phyloP scores from a whole-genome alignment of 352 stramenopile species.

The Pythium phragmitis region DNA sequence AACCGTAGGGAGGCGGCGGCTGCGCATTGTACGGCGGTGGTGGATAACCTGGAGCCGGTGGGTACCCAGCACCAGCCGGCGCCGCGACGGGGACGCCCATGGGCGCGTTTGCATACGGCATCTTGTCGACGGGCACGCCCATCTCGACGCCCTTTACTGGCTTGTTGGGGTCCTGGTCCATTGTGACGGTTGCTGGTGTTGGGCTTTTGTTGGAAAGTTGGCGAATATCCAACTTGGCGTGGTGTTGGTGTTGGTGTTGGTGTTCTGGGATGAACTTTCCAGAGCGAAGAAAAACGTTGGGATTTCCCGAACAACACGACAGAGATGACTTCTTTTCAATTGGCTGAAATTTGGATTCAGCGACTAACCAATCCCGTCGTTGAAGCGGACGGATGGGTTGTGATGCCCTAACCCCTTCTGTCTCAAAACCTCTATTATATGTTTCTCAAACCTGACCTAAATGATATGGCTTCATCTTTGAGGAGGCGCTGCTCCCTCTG shows the following conservation, averaged over 20 bases:
- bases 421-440: slow-evolving; percentile 20
- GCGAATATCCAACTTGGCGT: slow-evolving; percentile 1
- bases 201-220: background rate
- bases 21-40: slow-evolving; percentile 13
- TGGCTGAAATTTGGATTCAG: slow-evolving; percentile 2
- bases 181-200: slow-evolving; percentile 2
- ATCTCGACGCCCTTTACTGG: slow-evolving; percentile 26
- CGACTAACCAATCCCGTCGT: slow-evolving; percentile 1
- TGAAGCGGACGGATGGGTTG: background rate
- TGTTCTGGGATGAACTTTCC: slow-evolving; percentile 3
- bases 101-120: slow-evolving; percentile 22
- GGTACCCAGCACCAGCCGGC: slow-evolving; percentile 4
- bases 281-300: slow-evolving; percentile 1
- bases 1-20: slow-evolving; percentile 1
- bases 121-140: slow-evolving; percentile 27
- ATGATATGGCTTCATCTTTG: slow-evolving; percentile 20
- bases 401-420: background rate
- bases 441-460: slow-evolving; percentile 3
- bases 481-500: background rate
- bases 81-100: slow-evolving; percentile 34
- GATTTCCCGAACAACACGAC: background rate
- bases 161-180: slow-evolving; percentile 28
- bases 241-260: slow-evolving; percentile 11
- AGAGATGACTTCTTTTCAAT: background rate
- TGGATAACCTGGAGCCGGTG: background rate